Evolutionary conservation across 306 rosid species (phyloP), one percentile per base, ranked within the genome.

Genomic region (Vicia villosa): DNA sequence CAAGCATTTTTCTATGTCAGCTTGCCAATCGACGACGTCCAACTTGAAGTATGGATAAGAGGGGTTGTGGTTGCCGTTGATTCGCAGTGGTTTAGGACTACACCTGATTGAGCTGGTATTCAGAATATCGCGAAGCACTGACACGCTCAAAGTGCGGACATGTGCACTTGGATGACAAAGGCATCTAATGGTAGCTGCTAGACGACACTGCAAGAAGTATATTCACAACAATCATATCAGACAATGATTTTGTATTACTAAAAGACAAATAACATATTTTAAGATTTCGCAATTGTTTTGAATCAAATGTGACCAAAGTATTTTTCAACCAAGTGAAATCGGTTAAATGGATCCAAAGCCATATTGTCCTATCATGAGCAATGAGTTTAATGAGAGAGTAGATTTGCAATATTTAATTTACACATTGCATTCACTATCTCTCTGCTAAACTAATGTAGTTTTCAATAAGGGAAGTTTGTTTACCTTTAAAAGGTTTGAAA

Each of bases 81-180:
- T 70, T 58, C 73, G 76, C 32, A 34, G 73, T 0, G 87, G 77
- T 70, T 83, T 89, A 51, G 82, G 67, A 42, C 69, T 81, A 10
- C 87, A 74, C 79, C 86, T 71, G 43, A 82, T 66, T 6, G 89
- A 85, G 65, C 93, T 86, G 1, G 89, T 77, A 54, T 80, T 83
- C 83, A 90, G 30, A 62, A 93, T 87, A 57, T 90, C 97, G 0
- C 98, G 97, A 26, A 93, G 97, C 74, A 93, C 98, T 0, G 98
- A 93, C n/a, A 67, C 81, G 76, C 98, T 93, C 80, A 90, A 68
- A 5, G 98, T 82, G 0, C 97, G 96, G 13, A 90, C 94, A 15
- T 85, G 98, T 0, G 98, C 98, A 50, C 98, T 93, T 15, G 94
- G 94, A 79, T 93, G 98, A 69, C 90, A 82, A 57, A 93, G 94